phyloP scores from a whole-genome alignment of 2,329 filamentous ascomycete genomes.

The Aaosphaeria arxii region DNA sequence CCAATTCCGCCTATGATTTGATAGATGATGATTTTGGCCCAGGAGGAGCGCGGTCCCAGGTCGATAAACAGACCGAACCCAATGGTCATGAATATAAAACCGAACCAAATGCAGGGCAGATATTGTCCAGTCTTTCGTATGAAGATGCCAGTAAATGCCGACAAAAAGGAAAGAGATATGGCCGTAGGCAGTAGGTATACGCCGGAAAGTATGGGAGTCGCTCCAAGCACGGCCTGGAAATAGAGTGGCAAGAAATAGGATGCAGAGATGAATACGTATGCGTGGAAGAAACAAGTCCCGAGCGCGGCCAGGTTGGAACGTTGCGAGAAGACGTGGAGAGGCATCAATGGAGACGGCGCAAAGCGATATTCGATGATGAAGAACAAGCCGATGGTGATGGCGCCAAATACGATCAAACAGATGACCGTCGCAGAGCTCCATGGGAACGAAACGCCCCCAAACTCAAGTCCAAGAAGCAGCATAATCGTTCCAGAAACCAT shows the following conservation, averaged over 20 bases:
- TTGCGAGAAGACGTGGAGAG: constrained; percentile 65
- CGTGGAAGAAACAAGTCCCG: constrained; percentile 67
- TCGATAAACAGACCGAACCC: constrained; percentile 40
- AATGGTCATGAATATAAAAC: constrained; percentile 34
- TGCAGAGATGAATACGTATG: constrained; percentile 72
- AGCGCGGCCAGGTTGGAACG: constrained; percentile 66
- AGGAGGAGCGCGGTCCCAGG: constrained; percentile 27
- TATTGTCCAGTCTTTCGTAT: constrained; percentile 48
- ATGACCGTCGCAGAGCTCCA: constrained; percentile 74
- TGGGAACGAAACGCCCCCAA: constrained; percentile 71
- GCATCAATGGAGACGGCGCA: constrained; percentile 76
- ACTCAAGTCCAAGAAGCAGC: constrained; percentile 82
- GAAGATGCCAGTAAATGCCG: constrained; percentile 54
- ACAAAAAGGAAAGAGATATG: constrained; percentile 63
- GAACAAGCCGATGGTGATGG: constrained; percentile 63
- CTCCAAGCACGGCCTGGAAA: constrained; percentile 72
- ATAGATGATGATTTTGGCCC: constrained; percentile 40
- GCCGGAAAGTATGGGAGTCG: constrained; percentile 67
- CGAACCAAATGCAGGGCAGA: constrained; percentile 37
- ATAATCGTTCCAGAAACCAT: constrained; percentile 79
- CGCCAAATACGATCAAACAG: constrained; percentile 73
- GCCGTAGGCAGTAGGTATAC: constrained; percentile 72
- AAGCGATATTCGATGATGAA: constrained; percentile 69
- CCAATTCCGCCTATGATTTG: constrained; percentile 39
- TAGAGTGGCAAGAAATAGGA: constrained; percentile 83